Evolutionary conservation across 768 basidiomycete species (phyloP), one percentile per base, ranked within the genome.

Genomic region (Coprinopsis sp.): DNA sequence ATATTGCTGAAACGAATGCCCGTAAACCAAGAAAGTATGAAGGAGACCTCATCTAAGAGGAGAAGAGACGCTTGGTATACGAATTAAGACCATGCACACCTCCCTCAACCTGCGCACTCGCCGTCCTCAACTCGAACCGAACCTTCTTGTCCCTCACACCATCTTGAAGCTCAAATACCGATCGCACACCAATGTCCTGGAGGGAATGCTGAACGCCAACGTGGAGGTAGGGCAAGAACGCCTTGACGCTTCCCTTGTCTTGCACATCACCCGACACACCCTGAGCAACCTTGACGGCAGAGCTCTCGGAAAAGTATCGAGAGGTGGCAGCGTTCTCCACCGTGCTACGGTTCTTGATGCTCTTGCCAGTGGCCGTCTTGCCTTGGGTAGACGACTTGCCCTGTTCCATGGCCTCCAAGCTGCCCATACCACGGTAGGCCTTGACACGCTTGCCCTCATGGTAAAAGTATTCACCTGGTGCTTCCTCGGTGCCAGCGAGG

Each of bases 401-500:
- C 54, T 87, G 81, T 46, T 89, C 87, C 90, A 92, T 94, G 3
- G 91, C 90, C 67, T 94, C 91, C 59, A 97, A 74, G 59, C 86
- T 89, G 16, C 96, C 95, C 96, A 99, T 99, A 4, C 96, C 96
- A 47, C 96, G 85, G 70, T 98, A 99, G 27, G 94, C 84, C 78
- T 99, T 99, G 63, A 98, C 92, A 38, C 96, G 86, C 74, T 96
- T 96, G 52, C 96, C 96, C 53, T 97, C 94, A 61, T 98, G 94
- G 69, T 95, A 99, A 66, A 96, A 98, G 73, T 96, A 99, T 70
- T 98, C 93, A 56, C 96, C 96, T 0, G 96, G 96, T 0, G 93
- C 91, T 66, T 99, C 95, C 52, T 91, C 84, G 28, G 96, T 98
- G 24, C 95, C 95, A 2, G 96, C 96, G 22, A 99, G 74, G 38